A percentile compares a stretch with the other conserved stretches of the same genome.
phyloP scores from a whole-genome alignment of 345 rosid genomes.

The Salix exigua region DNA sequence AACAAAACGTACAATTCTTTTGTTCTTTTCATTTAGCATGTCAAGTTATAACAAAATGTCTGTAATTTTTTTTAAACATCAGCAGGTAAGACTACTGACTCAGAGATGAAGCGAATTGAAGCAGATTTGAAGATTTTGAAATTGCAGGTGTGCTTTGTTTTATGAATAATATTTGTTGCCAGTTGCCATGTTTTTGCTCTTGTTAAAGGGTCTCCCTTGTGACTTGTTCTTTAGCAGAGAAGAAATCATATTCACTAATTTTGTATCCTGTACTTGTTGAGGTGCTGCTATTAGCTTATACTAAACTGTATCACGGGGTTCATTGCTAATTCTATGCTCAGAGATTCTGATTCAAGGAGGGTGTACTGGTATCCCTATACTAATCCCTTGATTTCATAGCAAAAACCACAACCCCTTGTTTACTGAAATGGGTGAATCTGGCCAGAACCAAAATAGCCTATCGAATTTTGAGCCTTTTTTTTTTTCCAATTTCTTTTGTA shows the following conservation, averaged over 20 bases:
- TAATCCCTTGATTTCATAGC: too few species aligned
- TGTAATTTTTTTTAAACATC: background rate
- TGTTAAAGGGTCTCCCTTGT: background rate
- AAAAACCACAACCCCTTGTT: too few species aligned
- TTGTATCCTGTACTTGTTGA: background rate
- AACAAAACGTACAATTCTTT: background rate
- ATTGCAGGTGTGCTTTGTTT: conserved; percentile 58
- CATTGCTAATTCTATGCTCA: too few species aligned
- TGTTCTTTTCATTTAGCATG: background rate
- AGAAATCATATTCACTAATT: background rate
- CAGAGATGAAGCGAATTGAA: conserved; percentile 63
- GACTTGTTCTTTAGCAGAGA: background rate
- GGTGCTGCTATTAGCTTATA: too few species aligned
- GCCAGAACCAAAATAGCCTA: too few species aligned
- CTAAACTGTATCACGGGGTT: too few species aligned
- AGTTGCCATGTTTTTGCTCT: background rate
- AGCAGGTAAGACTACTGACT: conserved; percentile 48
- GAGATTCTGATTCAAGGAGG: too few species aligned
- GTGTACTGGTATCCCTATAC: too few species aligned
- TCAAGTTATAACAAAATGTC: background rate
- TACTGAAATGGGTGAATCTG: too few species aligned
- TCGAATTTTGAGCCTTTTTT: too few species aligned
- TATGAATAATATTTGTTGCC: background rate
- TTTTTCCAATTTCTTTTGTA: too few species aligned
- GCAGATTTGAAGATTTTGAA: conserved; percentile 83